Conservation (phyloP, 495 filamentous ascomycete genomes). For the Bathelium albidoporum region DNA sequence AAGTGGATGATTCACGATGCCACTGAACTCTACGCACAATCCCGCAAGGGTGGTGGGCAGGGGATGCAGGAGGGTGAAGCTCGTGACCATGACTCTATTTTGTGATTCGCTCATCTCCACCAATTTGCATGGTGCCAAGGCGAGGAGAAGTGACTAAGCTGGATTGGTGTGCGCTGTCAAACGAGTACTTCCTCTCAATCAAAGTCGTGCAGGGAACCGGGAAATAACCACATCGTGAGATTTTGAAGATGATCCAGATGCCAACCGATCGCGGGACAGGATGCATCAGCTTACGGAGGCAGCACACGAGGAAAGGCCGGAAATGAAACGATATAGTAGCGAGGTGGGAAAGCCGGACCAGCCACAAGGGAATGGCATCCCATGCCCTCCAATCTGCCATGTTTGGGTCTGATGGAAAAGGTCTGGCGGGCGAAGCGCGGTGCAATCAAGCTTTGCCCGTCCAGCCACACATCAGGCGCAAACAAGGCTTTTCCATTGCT, state of each 20-base stretch:
- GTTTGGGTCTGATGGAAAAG: neutral
- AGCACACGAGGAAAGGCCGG: neutral
- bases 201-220: neutral
- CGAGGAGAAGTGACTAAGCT: neutral
- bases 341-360: neutral
- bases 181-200: neutral
- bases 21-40: neutral
- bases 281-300: neutral
- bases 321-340: neutral
- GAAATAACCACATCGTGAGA: neutral
- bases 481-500: neutral
- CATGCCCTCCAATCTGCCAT: neutral
- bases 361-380: neutral
- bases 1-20: no score
- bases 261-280: neutral
- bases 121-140: conserved; percentile 3
- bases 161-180: neutral
- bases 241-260: neutral
- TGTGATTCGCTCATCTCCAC: conserved; percentile 1
- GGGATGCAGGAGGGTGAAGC: neutral
- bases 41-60: neutral
- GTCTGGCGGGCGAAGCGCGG: neutral
- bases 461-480: neutral
- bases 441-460: neutral
- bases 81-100: neutral